Evolutionary conservation across 2,329 filamentous ascomycete species (phyloP).

Genomic region (Verticillium dahliae): DNA sequence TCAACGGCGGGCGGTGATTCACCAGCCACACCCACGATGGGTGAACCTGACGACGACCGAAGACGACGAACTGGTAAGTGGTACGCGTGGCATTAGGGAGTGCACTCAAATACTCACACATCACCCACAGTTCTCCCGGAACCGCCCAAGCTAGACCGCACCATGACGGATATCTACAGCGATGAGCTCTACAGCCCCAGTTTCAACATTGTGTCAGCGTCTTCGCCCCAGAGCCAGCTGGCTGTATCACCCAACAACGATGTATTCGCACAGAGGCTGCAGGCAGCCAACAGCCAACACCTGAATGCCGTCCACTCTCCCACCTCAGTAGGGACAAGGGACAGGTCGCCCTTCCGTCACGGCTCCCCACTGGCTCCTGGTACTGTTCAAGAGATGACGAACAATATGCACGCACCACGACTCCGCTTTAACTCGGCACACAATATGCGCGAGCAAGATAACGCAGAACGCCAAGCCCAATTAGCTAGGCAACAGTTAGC

Average conservation of each 20-base stretch:
- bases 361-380: conserved; percentile 41
- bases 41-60: conserved; percentile 41
- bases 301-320: conserved; percentile 52
- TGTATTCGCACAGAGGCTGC: conserved; percentile 68
- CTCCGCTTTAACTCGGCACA: conserved; percentile 45
- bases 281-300: conserved; percentile 72
- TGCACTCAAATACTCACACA: conserved; percentile 21
- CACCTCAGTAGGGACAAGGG: conserved; percentile 43
- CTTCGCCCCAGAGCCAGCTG: conserved; percentile 40
- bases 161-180: conserved; percentile 77
- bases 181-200: conserved; percentile 79
- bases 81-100: neutral
- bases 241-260: conserved; percentile 47
- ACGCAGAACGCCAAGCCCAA: conserved; percentile 52
- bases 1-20: conserved; percentile 50
- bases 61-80: conserved; percentile 30
- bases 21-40: conserved; percentile 47
- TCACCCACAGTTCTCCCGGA: conserved; percentile 22
- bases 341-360: conserved; percentile 75
- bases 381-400: conserved; percentile 32
- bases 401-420: conserved; percentile 11
- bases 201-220: conserved; percentile 48
- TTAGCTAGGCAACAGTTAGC: conserved; percentile 34
- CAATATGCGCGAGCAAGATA: conserved; percentile 53
- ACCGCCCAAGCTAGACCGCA: conserved; percentile 73